Evolutionary conservation across 176 grass and related monocot species (phyloP).

Genomic region (Pontederia paniculata): DNA sequence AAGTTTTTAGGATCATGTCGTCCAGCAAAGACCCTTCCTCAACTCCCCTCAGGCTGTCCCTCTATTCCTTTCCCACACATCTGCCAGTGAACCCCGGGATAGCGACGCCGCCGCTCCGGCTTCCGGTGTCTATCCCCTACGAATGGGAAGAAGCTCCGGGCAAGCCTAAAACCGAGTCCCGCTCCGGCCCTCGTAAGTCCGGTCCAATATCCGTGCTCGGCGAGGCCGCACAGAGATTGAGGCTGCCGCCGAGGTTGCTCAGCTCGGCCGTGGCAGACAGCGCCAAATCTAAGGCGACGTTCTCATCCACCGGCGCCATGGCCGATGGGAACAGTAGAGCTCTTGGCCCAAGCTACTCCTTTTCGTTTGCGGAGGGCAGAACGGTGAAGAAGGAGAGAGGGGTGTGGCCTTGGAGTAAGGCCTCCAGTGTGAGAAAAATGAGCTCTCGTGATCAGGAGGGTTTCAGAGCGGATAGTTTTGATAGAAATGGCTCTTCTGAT

Average conservation of each 20-base stretch:
- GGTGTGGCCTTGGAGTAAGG: constrained; percentile 26
- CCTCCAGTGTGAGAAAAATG: not conserved
- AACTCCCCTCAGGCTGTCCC: constrained; percentile 11
- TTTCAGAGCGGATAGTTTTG: no score
- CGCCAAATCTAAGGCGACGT: not conserved
- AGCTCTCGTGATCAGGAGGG: not conserved
- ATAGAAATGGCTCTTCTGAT: no score
- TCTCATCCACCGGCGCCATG: not conserved
- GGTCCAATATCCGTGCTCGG: no score
- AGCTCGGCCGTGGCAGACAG: not conserved
- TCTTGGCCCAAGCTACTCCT: not conserved
- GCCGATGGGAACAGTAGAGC: not conserved
- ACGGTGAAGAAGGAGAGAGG: not conserved
- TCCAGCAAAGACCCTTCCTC: not conserved
- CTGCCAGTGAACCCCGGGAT: constrained; percentile 11
- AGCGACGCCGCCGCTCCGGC: constrained; percentile 29
- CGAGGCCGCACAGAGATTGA: constrained; percentile 16
- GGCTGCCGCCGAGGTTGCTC: constrained; percentile 53
- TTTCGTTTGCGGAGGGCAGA: not conserved
- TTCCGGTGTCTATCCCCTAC: constrained; percentile 43
- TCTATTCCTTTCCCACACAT: constrained; percentile 7
- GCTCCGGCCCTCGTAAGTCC: not conserved
- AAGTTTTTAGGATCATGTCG: no score
- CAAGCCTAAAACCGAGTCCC: constrained; percentile 27
- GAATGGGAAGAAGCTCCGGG: constrained; percentile 68